Evolutionary conservation across 345 rosid genomes (phyloP), one percentile per base, ranked within the genome.

Genomic region (Psidium friedrichsthalianum): DNA sequence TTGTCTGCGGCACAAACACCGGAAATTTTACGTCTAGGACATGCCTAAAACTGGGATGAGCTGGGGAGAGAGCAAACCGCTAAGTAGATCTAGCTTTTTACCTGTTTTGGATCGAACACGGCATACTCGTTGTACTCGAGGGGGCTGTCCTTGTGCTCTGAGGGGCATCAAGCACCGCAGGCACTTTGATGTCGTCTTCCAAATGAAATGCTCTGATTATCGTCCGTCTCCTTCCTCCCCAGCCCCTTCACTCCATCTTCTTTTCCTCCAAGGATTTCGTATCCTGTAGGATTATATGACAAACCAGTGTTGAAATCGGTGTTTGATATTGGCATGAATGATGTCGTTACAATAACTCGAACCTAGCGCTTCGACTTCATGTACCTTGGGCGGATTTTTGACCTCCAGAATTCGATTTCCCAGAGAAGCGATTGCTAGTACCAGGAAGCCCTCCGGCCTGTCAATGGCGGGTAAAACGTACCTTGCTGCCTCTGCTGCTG

Each of bases 101-200:
- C 99, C 95, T 91, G 94, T 88, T 93, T 92, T 1, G 95, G 96
- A 78, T 96, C 97, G 83, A 93, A 95, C 40, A 96, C 96, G 1
- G 96, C 94, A 14, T 95, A 93, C 85, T 94, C 98, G n/a, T 92
- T 94, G 88, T 91, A 96, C 86, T 96, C 98, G 1, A 94, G 94
- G 20, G 91, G 91, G 87, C 96, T 94, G 44, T 93, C 93, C 86
- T 91, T 88, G 59, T 93, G 90, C 53, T 89, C 93, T 0, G 98
- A 96, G 6, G 94, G 88, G 51, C n/a, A 94, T 89, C 81, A 96
- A 76, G 5, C 88, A 29, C 98, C 98, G 54, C 99, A 93, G 98
- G 98, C 55, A 94, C 94, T 56, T 91, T 94, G 52, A 95, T 93
- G 83, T 90, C 94, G 55, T 91, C 86, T 88, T 88, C 94, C 95